Evolutionary conservation across 2,329 filamentous ascomycete species (phyloP).

Genomic region (Fusarium fracticaudum): DNA sequence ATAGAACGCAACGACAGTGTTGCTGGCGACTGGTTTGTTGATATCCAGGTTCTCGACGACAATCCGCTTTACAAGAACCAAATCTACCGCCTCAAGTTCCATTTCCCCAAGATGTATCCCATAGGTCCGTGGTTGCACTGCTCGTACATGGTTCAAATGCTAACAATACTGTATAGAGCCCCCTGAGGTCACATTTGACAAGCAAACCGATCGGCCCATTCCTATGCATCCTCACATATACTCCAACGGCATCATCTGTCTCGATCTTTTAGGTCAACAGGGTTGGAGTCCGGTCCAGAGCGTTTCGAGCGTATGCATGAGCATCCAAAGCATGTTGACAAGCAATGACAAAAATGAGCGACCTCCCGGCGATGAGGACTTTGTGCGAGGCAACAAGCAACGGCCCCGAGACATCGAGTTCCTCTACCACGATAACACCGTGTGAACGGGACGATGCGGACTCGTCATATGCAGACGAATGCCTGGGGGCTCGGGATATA

Average conservation of each 20-base stretch:
- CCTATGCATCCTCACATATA: slow-evolving; percentile 98
- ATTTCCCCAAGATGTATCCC: slow-evolving; percentile 84
- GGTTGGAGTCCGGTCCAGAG: slow-evolving; percentile 98
- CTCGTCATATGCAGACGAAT: not conserved
- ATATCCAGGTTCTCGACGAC: slow-evolving; percentile 87
- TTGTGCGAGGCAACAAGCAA: slow-evolving; percentile 81
- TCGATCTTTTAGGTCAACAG: slow-evolving; percentile 86
- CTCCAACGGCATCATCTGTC: slow-evolving; percentile 97
- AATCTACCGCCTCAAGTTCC: slow-evolving; percentile 86
- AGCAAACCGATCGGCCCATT: slow-evolving; percentile 72
- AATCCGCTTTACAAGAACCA: slow-evolving; percentile 89
- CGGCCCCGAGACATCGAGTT: slow-evolving; percentile 92
- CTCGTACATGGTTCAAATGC: not conserved
- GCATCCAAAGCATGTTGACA: slow-evolving; percentile 97
- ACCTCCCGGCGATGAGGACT: slow-evolving; percentile 89
- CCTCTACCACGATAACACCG: slow-evolving; percentile 89
- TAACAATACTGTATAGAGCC: slow-evolving; percentile 69
- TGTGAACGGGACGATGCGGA: slow-evolving; percentile 52
- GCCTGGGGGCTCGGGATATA: slow-evolving; percentile 15
- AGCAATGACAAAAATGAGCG: slow-evolving; percentile 92
- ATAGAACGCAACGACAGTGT: slow-evolving; percentile 84
- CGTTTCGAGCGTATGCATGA: slow-evolving; percentile 96
- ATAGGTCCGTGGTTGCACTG: slow-evolving; percentile 70
- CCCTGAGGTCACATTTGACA: slow-evolving; percentile 90
- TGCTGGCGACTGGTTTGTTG: slow-evolving; percentile 81